Evolutionary conservation across 2,329 filamentous ascomycete species (phyloP).

Genomic region (Xylogone sp.): DNA sequence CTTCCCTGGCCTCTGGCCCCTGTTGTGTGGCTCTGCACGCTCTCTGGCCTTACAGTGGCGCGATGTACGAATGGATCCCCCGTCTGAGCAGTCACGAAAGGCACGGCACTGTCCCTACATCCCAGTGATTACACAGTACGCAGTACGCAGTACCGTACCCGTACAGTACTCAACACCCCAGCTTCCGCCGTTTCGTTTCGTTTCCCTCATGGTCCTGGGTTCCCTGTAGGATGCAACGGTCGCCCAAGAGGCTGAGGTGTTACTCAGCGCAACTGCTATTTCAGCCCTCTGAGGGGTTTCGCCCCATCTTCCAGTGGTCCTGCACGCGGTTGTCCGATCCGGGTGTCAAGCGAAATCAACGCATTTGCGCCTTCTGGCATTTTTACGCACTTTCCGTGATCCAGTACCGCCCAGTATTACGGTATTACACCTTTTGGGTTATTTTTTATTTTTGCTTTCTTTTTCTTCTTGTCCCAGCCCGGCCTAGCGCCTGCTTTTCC

Average conservation of each 20-base stretch:
- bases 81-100: too few species aligned
- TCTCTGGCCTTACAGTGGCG: too few species aligned
- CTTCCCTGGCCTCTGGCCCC: too few species aligned
- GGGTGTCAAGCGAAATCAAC: neutral
- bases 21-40: too few species aligned
- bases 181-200: neutral
- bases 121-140: too few species aligned
- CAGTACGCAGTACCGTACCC: too few species aligned
- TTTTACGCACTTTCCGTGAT: too few species aligned
- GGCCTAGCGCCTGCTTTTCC: neutral
- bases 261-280: constrained; percentile 22
- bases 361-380: too few species aligned
- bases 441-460: neutral
- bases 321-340: neutral
- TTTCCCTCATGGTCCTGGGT: neutral
- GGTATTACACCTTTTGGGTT: neutral
- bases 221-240: neutral
- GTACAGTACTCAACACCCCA: too few species aligned
- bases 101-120: too few species aligned
- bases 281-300: constrained; percentile 18
- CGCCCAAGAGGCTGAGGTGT: constrained; percentile 22
- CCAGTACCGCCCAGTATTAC: neutral
- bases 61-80: too few species aligned
- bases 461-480: neutral
- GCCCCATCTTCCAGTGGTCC: constrained; percentile 10